Conservation (phyloP, 352 stramenopile genomes). For the Saprolegnia diclina region DNA sequence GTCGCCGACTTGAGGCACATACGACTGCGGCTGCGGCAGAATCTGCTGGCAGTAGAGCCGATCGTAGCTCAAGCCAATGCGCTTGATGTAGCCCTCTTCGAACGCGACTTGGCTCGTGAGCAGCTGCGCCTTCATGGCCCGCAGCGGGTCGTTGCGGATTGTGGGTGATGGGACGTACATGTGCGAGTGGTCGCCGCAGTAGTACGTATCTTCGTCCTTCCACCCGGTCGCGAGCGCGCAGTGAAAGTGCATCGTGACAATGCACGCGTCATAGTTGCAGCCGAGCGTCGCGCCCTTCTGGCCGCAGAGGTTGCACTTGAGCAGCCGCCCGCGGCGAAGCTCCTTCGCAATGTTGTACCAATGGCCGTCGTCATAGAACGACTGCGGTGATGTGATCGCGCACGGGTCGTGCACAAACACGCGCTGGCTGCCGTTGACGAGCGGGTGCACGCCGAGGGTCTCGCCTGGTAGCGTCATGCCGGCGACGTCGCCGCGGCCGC, state of each 20-base stretch:
- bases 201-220: slow-evolving; percentile 25
- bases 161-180: not conserved
- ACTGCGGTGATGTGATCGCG: slow-evolving; percentile 73
- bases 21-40: slow-evolving; percentile 38
- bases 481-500: slow-evolving; percentile 55
- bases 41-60: slow-evolving; percentile 24
- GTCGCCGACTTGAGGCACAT: slow-evolving; percentile 75
- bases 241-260: slow-evolving; percentile 80
- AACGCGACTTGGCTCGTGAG: not conserved
- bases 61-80: slow-evolving; percentile 21
- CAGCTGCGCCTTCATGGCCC: slow-evolving; percentile 1
- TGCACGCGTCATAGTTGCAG: slow-evolving; percentile 51
- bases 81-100: slow-evolving; percentile 20
- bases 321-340: slow-evolving; percentile 63
- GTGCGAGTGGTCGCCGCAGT: slow-evolving; percentile 17
- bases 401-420: slow-evolving; percentile 85
- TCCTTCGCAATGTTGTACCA: slow-evolving; percentile 85
- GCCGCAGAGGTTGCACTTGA: slow-evolving; percentile 59
- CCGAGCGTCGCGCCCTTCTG: slow-evolving; percentile 73
- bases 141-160: not conserved
- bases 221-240: slow-evolving; percentile 37
- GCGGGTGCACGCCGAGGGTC: slow-evolving; percentile 58
- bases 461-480: slow-evolving; percentile 73
- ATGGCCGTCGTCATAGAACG: slow-evolving; percentile 61
- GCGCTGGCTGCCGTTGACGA: slow-evolving; percentile 60